Base-by-base conservation (phyloP, 345 rosid species). In the Turnera subulata region DNA sequence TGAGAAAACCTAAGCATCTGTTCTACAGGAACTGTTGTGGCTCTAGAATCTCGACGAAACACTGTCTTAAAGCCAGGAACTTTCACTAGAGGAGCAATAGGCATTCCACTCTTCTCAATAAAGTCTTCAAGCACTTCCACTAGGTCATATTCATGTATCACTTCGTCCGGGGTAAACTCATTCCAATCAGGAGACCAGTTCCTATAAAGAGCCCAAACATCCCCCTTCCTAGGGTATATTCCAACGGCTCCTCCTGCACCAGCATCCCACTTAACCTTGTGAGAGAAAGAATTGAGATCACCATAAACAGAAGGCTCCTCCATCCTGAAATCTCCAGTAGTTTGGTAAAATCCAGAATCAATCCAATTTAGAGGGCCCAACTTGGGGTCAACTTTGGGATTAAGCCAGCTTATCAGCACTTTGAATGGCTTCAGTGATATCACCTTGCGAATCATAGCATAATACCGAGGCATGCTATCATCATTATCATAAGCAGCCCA, bases 1-100 rank as follows among this genome's bases (percentile, higher is more conserved):
- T 66, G 70, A 21, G 70, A 66, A 66, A 66, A 66, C 37, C 70
- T 53, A 66, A 59, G 58, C 49, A 59, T 52, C 59, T 58, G 64
- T 45, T 66, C 70, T 53, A 18, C 45, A 0, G 64, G 64, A 16
- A 66, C 58, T 33, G 53, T 58, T 46, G 33, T 58, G 47, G 58
- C 20, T 53, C 59, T 53, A 64, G 59, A 59, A 53, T 66, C 59
- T 43, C 37, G 64, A 49, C 53, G 70, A 55, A 66, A 66, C 54
- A 66, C 43, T 1, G 70, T 58, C 59, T 59, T 66, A 48, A 59
- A 66, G 46, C 70, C 70, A 58, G 70, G 53, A 59, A 66, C 70
- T 55, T 66, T 66, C 14, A 66, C 42, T 17, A 59, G 46, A 5
- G 70, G 70, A 22, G 59, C 49, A 46, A 59, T 49, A 37, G 43